These are phyloP conservation scores for Candida argentea DNA, from an alignment of 805 yeast species.

Conservation along the genomic window DNA sequence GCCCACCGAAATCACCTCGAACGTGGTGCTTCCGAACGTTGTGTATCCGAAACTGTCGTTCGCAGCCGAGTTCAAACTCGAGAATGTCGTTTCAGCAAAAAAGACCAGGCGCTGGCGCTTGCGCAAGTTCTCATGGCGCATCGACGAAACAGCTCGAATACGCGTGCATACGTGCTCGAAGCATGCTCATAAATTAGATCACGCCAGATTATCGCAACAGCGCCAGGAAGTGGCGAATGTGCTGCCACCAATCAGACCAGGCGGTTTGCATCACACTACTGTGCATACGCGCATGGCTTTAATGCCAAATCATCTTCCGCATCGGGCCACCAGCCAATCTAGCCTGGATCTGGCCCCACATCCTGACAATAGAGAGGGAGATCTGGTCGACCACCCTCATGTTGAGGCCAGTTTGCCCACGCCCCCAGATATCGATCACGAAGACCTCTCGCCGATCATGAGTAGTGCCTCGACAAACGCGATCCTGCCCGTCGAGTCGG, in stretches of 20 bases:
- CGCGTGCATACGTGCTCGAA: conserved; percentile 46
- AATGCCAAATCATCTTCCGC: conserved; percentile 2
- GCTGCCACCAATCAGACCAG: no score
- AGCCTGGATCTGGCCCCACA: neutral
- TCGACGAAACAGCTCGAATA: conserved; percentile 73
- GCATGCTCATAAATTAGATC: conserved; percentile 43
- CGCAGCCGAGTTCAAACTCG: conserved; percentile 73
- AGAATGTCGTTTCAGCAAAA: conserved; percentile 47
- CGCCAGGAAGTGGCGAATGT: conserved; percentile 7
- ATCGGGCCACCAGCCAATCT: no score
- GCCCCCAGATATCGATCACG: no score
- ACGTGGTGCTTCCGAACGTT: conserved; percentile 81
- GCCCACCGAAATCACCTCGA: conserved; percentile 84
- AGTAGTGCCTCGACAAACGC: conserved; percentile 13
- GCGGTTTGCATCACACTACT: conserved; percentile 21
- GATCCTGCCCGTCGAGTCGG: neutral
- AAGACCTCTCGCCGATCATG: conserved; percentile 6
- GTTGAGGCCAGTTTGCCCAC: no score
- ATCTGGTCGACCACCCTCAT: no score
- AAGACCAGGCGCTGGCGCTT: conserved; percentile 76
- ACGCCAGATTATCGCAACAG: conserved; percentile 29
- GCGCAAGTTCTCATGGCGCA: conserved; percentile 80
- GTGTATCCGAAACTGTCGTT: conserved; percentile 81
- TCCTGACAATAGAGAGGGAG: conserved; percentile 1
- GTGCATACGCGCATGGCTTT: conserved; percentile 15